Base-by-base conservation (phyloP, 1,284 basidiomycete species). In the Fomitopsis palustris region DNA sequence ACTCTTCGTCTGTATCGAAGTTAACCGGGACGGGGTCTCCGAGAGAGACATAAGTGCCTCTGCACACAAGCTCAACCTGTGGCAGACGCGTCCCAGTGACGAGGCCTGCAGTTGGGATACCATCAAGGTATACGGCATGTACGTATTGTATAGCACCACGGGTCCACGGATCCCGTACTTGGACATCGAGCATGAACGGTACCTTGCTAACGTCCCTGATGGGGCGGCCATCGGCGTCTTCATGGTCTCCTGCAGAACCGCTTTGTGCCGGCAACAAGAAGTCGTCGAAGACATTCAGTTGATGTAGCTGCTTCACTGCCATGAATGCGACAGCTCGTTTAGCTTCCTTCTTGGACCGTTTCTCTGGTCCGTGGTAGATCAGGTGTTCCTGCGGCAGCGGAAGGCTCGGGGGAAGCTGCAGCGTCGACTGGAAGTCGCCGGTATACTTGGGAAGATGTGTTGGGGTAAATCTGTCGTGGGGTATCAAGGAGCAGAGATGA, bases 271-370 rank as follows among this genome's bases (percentile, higher is more conserved):
- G 92, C 9, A 93, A 78, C 1, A 95, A 79, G 66, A 90, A 87
- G 56, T 92, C 85, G 65, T 95, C 87, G 65, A 94, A 87, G 5
- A 92, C 86, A 51, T 87, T 81, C n/a, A 91, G 74, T 39, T 77
- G 75, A 62, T 87, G 82, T 21, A 95, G 76, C 3, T 78, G 75
- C 64, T 83, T 85, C 25, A 91, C 88, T 2, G 88, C 90, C 59
- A 82, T 72, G 69, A 92, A 95, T 0, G 92, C 89, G 9, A 84
- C 92, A 1, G 88, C 86, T 17, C 91, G 85, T 67, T 86, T 92
- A 1, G 93, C 92, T 68, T 91, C 90, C 63, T 82, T 86, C 71
- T 93, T 93, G 10, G 88, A 84, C 35, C 76, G 74, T 59, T 82
- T 83, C 9, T 63, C 59, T 1, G 85, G 84, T 0, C 92, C 91